Base-by-base conservation (phyloP, 768 basidiomycete genomes). In the Mycena epipterygia region DNA sequence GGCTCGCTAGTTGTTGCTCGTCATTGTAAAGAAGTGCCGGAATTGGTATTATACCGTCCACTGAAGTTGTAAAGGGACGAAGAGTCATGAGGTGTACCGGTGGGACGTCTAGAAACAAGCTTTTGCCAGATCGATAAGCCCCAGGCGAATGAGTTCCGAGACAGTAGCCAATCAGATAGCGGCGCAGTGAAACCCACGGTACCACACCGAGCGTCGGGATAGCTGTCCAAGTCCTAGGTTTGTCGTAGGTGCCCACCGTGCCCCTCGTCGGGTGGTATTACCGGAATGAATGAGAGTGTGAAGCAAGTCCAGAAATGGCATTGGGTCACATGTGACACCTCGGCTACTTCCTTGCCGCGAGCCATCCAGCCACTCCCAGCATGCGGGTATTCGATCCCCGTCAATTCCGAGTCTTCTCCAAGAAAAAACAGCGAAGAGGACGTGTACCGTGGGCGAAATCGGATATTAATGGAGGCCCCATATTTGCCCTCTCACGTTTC, bases 31-130 rank as follows among this genome's bases (percentile, higher is more conserved):
- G 84, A 19, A 94, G 83, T 1, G 94, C 94, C 27, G 85, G 85
- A 19, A 95, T 83, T 6, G 95, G 95, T 46, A 95, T 94, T 0
- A 91, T 90, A 25, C 93, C 94, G 71, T 95, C 94, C 6, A 93
- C 83, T 27, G 81, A 73, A 74, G 79, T 82, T 42, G 89, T 87
- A 78, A 85, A 90, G 42, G 88, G 86, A 72, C 86, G 86, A 35
- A 93, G 79, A 27, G 83, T 84, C 90, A 91, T 91, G 14, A 7
- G 6, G 8, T 37, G 35, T 7, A 14, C 14, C 35, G 35, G 14
- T 37, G 35, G 35, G 14, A 14, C 35, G 41, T 12, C 23, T 35
- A 11, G 23, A 9, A 19, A n/a, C 32, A 32, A 25, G 25, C 32
- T 56, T 56, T 13, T 41, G 39, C 12, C 39, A 41, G 39, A 9